Evolutionary conservation across 352 stramenopile genomes (phyloP).

Genomic region (Pythium rhizo-oryzae): DNA sequence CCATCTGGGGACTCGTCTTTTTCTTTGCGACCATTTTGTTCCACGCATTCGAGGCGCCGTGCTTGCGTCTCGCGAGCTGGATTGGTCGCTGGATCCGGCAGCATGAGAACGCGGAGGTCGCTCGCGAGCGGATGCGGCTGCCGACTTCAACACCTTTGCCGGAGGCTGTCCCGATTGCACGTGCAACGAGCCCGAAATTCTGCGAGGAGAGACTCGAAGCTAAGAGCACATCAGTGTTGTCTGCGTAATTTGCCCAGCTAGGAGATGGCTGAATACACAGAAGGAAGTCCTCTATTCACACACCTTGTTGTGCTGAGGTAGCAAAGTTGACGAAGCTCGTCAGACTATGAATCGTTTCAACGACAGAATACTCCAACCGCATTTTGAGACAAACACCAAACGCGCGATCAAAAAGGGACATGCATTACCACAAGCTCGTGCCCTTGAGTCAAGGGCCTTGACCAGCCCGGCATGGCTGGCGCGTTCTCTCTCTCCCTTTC

Average conservation of each 20-base stretch:
- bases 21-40: slow-evolving; percentile 40
- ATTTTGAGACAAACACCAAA: no score
- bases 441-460: no score
- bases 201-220: not conserved
- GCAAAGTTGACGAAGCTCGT: no score
- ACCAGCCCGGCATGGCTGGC: not conserved
- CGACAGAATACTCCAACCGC: no score
- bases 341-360: no score
- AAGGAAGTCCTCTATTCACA: no score
- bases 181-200: not conserved
- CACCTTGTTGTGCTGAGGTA: no score
- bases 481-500: not conserved
- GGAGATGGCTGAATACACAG: no score
- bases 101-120: not conserved
- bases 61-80: slow-evolving; percentile 23
- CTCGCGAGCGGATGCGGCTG: not conserved
- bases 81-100: not conserved
- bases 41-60: slow-evolving; percentile 34
- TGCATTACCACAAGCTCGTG: no score
- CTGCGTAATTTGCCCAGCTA: no score
- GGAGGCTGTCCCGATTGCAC: not conserved
- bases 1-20: slow-evolving; percentile 34
- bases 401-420: no score
- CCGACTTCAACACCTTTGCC: not conserved
- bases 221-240: not conserved